A percentile compares a stretch with the other conserved stretches of the same genome.
Conservation (phyloP, 148 eudicot species). For the Drosera capensis region DNA sequence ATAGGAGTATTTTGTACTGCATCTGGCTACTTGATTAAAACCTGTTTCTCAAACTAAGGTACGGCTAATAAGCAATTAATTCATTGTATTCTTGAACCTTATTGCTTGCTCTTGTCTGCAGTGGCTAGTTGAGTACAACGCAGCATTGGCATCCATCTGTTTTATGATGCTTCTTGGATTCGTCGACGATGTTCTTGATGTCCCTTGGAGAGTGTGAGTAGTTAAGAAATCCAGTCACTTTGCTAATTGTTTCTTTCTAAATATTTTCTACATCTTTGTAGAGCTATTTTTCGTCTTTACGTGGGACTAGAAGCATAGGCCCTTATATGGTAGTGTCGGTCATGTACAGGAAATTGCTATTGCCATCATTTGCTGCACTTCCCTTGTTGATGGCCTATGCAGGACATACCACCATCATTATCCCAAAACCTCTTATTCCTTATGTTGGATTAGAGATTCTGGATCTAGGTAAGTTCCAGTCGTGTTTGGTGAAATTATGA, state of each 20-base stretch:
- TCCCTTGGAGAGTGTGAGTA: slow-evolving; percentile 99
- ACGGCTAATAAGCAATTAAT: background rate
- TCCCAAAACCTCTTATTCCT: slow-evolving; percentile 79
- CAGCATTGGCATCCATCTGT: slow-evolving; percentile 88
- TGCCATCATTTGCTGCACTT: slow-evolving; percentile 91
- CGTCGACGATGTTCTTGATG: slow-evolving; percentile 92
- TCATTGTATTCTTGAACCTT: background rate
- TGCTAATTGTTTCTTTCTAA: background rate
- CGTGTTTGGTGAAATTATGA: no score
- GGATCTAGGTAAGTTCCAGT: slow-evolving; percentile 56
- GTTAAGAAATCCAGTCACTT: no score
- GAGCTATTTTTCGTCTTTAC: background rate
- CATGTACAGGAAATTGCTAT: slow-evolving; percentile 58
- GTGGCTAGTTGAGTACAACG: slow-evolving; percentile 99
- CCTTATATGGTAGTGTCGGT: slow-evolving; percentile 6
- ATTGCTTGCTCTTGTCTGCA: slow-evolving; percentile 12
- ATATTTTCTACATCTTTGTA: background rate
- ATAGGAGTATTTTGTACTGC: background rate
- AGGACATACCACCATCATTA: slow-evolving; percentile 84
- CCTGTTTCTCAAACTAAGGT: background rate
- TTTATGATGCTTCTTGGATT: slow-evolving; percentile 94
- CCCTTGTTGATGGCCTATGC: slow-evolving; percentile 98
- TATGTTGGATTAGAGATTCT: slow-evolving; percentile 61
- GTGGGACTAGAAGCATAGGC: background rate
- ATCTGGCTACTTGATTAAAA: no score